These are phyloP conservation scores for Yueomyces sp. DNA, from an alignment of 805 yeast species.

Conservation along the genomic window DNA sequence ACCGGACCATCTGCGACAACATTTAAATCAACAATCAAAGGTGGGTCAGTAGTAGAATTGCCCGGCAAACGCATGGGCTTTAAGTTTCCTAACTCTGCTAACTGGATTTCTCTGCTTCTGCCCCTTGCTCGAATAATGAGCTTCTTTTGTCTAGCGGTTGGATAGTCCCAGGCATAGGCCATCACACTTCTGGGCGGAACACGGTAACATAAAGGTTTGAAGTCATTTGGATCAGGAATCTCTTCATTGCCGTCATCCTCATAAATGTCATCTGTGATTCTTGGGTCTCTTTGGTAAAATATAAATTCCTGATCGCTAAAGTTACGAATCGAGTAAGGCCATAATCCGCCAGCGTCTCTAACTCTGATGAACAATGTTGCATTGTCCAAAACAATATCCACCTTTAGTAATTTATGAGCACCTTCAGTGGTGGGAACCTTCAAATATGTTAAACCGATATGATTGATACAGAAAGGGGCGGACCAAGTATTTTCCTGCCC, in stretches of 20 bases:
- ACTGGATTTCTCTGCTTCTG: constrained; percentile 62
- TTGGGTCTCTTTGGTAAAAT: constrained; percentile 77
- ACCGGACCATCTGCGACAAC: constrained; percentile 96
- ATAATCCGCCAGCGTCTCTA: constrained; percentile 54
- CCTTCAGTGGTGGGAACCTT: constrained; percentile 51
- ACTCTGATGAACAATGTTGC: constrained; percentile 72
- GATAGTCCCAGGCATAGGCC: constrained; percentile 98
- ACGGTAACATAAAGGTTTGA: constrained; percentile 66
- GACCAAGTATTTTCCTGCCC: constrained; percentile 62
- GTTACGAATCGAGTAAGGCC: constrained; percentile 92
- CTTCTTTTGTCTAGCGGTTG: constrained; percentile 79
- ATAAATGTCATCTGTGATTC: constrained; percentile 21
- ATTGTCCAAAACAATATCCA: constrained; percentile 64
- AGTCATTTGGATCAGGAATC: constrained; percentile 34
- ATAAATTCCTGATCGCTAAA: constrained; percentile 79
- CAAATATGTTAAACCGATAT: constrained; percentile 69
- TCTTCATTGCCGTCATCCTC: constrained; percentile 40
- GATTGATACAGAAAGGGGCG: constrained; percentile 73
- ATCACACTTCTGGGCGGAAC: constrained; percentile 85
- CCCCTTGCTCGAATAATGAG: constrained; percentile 59
- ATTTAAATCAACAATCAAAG: constrained; percentile 63
- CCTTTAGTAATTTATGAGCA: constrained; percentile 57
- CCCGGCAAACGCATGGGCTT: constrained; percentile 71
- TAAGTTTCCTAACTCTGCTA: constrained; percentile 87
- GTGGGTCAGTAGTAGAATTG: constrained; percentile 24